Base-by-base conservation (phyloP, 345 rosid species). In the Combretum micranthum region DNA sequence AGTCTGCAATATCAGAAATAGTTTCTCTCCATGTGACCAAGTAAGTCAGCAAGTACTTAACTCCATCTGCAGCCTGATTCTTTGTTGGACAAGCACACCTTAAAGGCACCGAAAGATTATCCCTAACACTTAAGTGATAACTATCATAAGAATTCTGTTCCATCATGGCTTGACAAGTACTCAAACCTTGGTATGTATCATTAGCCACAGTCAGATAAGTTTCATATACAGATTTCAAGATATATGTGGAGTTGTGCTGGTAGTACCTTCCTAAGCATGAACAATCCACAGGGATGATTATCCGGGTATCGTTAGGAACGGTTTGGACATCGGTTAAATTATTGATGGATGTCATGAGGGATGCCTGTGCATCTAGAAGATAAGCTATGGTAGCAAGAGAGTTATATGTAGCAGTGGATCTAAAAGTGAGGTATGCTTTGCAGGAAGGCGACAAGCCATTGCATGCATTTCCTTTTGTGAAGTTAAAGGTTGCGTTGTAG, bases 151-250 rank as follows among this genome's bases (percentile, higher is more conserved):
- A 61, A 43, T 92, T 92, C 48, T 88, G 87, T 0, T 79, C 80
- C 73, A 77, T 72, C 78, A 88, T 52, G 50, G 96, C 83, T 75
- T 84, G 98, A 77, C 98, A 91, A 32, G 95, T 91, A 70, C 86
- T 75, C 54, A 91, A 77, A 49, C 95, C 95, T 61, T 91, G 98
- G 73, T 84, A 92, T 9, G 93, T 88, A 56, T 81, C 14, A 71
- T 92, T 88, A 52, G 98, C 84, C 7, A 92, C 70, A 18, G 20
- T 17, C 57, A 80, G 73, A 52, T 86, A 92, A 1, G 79, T 83
- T 16, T 66, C 85, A 0, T 1, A 0, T 1, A 0, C 0, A n/a
- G n/a, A 17, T 65, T 68, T 57, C 67, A 86, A 60, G 8, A 2
- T 42, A 69, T 92, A 83, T 61, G 77, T 68, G 61, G 81, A 68